phyloP scores from a whole-genome alignment of 208 protist species.

The Phytomonas sp. region DNA sequence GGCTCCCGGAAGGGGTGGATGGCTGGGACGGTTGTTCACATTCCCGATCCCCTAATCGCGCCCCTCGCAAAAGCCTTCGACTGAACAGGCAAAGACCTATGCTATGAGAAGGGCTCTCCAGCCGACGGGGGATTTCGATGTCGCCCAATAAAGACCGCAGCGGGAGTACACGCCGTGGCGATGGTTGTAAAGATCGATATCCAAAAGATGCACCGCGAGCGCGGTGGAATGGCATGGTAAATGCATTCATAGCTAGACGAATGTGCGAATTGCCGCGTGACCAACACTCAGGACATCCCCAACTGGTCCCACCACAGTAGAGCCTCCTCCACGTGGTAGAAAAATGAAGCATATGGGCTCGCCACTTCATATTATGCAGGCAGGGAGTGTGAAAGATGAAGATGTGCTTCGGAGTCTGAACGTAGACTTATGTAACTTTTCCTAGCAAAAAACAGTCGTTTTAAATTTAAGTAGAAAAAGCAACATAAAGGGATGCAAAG shows the following conservation, averaged over 20 bases:
- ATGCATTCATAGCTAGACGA: background rate
- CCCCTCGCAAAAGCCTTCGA: background rate
- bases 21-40: background rate
- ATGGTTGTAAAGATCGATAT: background rate
- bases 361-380: background rate
- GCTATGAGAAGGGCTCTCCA: background rate
- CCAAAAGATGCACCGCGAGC: background rate
- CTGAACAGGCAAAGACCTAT: background rate
- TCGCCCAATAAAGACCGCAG: background rate
- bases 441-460: slow-evolving; percentile 5
- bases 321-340: background rate
- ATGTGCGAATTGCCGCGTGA: background rate
- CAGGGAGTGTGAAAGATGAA: background rate
- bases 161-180: background rate
- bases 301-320: background rate
- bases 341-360: background rate
- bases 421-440: background rate
- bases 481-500: slow-evolving; percentile 12
- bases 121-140: background rate
- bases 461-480: background rate
- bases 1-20: background rate
- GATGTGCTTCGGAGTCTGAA: background rate
- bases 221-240: background rate
- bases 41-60: background rate
- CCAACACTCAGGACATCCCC: background rate